Percentiles rank a stretch among this genome's conserved stretches.
These are phyloP conservation scores for Xylaria sp. DNA, from an alignment of 2,329 filamentous ascomycete species.

Conservation along the genomic window DNA sequence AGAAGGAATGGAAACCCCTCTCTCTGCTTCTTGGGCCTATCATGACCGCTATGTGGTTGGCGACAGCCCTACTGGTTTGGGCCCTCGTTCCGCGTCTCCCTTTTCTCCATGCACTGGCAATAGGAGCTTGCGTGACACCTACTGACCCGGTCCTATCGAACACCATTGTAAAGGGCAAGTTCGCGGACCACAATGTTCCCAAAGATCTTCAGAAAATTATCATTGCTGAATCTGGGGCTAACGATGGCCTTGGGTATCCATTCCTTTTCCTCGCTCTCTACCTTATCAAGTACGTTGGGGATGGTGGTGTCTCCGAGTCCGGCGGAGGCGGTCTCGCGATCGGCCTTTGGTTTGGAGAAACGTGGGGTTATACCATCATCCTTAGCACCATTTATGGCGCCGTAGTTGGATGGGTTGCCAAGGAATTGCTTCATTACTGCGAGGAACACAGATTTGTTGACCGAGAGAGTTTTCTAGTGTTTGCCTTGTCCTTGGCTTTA, in stretches of 20 bases:
- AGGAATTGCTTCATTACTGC: conserved; percentile 85
- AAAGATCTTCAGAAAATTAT: conserved; percentile 83
- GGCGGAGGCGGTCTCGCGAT: conserved; percentile 76
- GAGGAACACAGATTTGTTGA: conserved; percentile 85
- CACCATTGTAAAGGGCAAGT: conserved; percentile 92
- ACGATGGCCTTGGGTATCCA: conserved; percentile 89
- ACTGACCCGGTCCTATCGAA: conserved; percentile 91
- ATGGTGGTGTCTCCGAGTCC: conserved; percentile 63
- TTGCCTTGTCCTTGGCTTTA: conserved; percentile 84
- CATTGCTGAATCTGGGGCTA: conserved; percentile 84
- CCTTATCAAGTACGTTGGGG: conserved; percentile 78
- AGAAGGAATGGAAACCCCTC: conserved; percentile 81
- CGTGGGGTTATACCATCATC: conserved; percentile 84
- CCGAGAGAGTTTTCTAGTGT: conserved; percentile 87
- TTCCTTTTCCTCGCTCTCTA: conserved; percentile 89
- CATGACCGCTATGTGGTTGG: conserved; percentile 89
- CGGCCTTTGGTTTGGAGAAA: conserved; percentile 85
- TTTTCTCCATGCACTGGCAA: conserved; percentile 81
- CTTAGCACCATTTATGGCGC: conserved; percentile 83
- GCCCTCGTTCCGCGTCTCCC: conserved; percentile 75
- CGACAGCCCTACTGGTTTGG: conserved; percentile 83
- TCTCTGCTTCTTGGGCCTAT: conserved; percentile 81
- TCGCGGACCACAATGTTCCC: conserved; percentile 90
- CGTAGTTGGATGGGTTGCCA: conserved; percentile 81
- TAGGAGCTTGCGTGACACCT: conserved; percentile 89